Evolutionary conservation across 1,139 yeast species (phyloP).

Genomic region (Zygoascus meyerae): DNA sequence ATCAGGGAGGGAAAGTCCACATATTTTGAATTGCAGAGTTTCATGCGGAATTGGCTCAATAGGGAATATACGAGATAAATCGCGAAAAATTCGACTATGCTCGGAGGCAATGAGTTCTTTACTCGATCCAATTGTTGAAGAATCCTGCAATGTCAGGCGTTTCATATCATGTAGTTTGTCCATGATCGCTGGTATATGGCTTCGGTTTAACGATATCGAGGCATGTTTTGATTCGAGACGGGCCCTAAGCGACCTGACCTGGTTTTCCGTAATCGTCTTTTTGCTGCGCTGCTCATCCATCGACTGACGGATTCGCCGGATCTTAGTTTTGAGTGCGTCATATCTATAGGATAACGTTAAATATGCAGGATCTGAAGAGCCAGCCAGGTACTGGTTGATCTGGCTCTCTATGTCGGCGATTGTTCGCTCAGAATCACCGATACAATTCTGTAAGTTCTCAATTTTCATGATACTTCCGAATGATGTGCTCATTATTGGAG

Average conservation of each 20-base stretch:
- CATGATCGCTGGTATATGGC: too few species aligned
- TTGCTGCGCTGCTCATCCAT: slow-evolving; percentile 7
- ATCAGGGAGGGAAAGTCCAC: slow-evolving; percentile 29
- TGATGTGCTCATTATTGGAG: slow-evolving; percentile 23
- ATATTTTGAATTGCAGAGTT: slow-evolving; percentile 34
- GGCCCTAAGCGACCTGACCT: slow-evolving; percentile 1
- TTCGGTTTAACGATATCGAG: too few species aligned
- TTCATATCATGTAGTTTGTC: not conserved
- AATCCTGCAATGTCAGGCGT: not conserved
- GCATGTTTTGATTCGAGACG: not conserved
- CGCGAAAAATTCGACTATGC: slow-evolving; percentile 25
- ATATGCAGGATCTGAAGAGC: not conserved
- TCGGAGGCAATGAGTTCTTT: slow-evolving; percentile 18
- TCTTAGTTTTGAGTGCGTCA: slow-evolving; percentile 7
- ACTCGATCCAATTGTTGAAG: slow-evolving; percentile 4
- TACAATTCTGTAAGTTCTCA: slow-evolving; percentile 40
- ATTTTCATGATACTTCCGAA: slow-evolving; percentile 44
- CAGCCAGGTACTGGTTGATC: slow-evolving; percentile 11
- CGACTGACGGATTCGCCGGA: slow-evolving; percentile 4
- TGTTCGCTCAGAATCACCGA: slow-evolving; percentile 35
- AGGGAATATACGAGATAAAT: slow-evolving; percentile 34
- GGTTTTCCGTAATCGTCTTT: slow-evolving; percentile 4
- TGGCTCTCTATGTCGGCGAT: slow-evolving; percentile 21
- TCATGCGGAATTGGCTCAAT: slow-evolving; percentile 29
- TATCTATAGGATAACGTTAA: slow-evolving; percentile 2